Base-by-base conservation (phyloP, 2,329 filamentous ascomycete species). In the Leptosphaerulina australis region DNA sequence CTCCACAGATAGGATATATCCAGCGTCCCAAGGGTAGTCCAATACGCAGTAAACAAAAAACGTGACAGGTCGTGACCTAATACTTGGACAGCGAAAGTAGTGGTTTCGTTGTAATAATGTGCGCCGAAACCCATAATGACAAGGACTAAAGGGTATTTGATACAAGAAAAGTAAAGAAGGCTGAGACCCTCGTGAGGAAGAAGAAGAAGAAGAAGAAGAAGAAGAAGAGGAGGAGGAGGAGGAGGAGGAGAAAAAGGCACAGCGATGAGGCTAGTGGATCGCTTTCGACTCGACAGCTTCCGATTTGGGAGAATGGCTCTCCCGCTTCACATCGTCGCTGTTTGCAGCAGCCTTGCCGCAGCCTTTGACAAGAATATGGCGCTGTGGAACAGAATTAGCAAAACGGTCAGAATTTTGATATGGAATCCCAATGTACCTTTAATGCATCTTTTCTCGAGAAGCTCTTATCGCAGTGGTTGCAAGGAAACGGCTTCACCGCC, bases 381-480 rank as follows among this genome's bases (percentile, higher is more conserved):
- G 78, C 84, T 87, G 39, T 24, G 3, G 2, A 1, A 14, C 3
- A 10, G n/a, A 8, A 34, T 63, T 43, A 58, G 51, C 21, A 40
- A 21, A 21, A 4, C n/a, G n/a, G 25, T 12, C 83, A 76, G 81
- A 8, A 2, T 5, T 44, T 10, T 4, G 5, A 9, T 3, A 11
- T 24, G 4, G 24, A 14, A 30, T 28, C 9, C 2, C 11, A 33
- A 77, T 84, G 64, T 77, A 97, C 94, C 89, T 97, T 97, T 22
- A 99, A 79, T 8, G 94, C 94, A 74, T 97, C 94, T 71, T 97
- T 97, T 52, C 94, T 83, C 3, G 92, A 97, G 68, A 99, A 99
- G 70, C 90, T 94, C 82, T 97, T 97, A 55, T 96, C 91, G 70
- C 94, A 99, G 66, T 88, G 88, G 5, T 79, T 84, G 71, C 94